Evolutionary conservation across 805 yeast genomes (phyloP).

Genomic region (Candida maris): DNA sequence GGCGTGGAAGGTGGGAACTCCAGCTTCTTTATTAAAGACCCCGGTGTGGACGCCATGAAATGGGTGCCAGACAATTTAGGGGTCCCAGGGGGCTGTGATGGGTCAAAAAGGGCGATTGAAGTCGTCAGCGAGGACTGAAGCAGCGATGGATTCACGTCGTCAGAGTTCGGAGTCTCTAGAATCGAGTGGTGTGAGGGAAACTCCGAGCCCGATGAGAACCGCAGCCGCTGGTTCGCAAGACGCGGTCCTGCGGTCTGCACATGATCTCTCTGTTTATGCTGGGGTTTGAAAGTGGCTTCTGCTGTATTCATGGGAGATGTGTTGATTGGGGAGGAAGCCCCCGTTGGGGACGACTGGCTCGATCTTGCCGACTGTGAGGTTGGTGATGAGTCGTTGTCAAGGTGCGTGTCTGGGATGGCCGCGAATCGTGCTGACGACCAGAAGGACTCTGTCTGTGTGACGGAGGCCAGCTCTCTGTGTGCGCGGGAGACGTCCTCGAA

Average conservation of each 20-base stretch:
- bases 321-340: conserved; percentile 25
- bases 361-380: conserved; percentile 13
- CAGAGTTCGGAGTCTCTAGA: conserved; percentile 12
- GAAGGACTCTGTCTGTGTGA: conserved; percentile 12
- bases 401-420: background rate
- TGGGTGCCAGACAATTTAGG: conserved; percentile 7
- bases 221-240: background rate
- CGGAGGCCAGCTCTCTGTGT: conserved; percentile 20
- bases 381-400: conserved; percentile 18
- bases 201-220: background rate
- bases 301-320: conserved; percentile 26
- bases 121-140: conserved; percentile 15
- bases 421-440: conserved; percentile 2
- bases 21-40: conserved; percentile 5
- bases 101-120: conserved; percentile 6
- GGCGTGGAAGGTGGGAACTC: conserved; percentile 26
- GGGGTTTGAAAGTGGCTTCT: conserved; percentile 11
- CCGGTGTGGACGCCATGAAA: conserved; percentile 9
- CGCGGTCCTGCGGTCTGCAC: background rate
- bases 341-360: conserved; percentile 14
- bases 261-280: background rate
- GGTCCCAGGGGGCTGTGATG: conserved; percentile 11
- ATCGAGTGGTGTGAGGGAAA: conserved; percentile 15
- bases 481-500: conserved; percentile 16
- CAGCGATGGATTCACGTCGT: conserved; percentile 24